Conservation (phyloP, 805 yeast genomes). For the Citeromyces matritensis region DNA sequence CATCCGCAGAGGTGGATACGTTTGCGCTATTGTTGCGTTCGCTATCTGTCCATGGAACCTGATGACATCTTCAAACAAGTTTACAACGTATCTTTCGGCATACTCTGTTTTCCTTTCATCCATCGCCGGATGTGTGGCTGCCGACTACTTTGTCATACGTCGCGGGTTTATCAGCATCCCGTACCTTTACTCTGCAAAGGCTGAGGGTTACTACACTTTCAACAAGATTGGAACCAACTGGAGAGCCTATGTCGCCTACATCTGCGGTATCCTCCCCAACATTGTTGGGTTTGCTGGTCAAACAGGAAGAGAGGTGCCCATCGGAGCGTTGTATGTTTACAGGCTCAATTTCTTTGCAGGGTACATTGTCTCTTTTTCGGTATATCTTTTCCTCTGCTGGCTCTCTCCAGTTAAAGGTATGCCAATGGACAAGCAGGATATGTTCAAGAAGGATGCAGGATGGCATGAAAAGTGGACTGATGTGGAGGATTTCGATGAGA, state of each 20-base stretch:
- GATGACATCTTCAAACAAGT: slow-evolving; percentile 50
- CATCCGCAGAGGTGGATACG: slow-evolving; percentile 69
- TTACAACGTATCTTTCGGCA: slow-evolving; percentile 69
- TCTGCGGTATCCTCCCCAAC: slow-evolving; percentile 71
- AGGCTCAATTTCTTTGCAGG: slow-evolving; percentile 69
- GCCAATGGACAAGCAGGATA: slow-evolving; percentile 15
- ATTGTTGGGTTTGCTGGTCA: slow-evolving; percentile 84
- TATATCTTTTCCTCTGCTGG: slow-evolving; percentile 37
- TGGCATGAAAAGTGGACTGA: slow-evolving; percentile 53
- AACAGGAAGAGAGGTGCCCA: slow-evolving; percentile 57
- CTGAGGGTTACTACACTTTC: slow-evolving; percentile 38
- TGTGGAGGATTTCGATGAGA: slow-evolving; percentile 44
- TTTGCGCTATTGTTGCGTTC: slow-evolving; percentile 60
- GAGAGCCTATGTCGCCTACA: slow-evolving; percentile 73
- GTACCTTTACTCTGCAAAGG: slow-evolving; percentile 43
- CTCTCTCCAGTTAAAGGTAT: slow-evolving; percentile 33
- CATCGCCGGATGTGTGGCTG: slow-evolving; percentile 62
- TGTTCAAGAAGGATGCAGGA: slow-evolving; percentile 32
- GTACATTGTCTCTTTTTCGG: slow-evolving; percentile 37
- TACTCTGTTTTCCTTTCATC: slow-evolving; percentile 74
- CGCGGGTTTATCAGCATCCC: slow-evolving; percentile 52
- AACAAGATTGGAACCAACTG: slow-evolving; percentile 56
- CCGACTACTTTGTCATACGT: slow-evolving; percentile 60
- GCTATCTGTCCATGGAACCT: slow-evolving; percentile 79
- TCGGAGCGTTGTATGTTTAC: slow-evolving; percentile 65